These are phyloP conservation scores for Melastoma malabathricum DNA, from an alignment of 345 rosid genomes.

Conservation along the genomic window DNA sequence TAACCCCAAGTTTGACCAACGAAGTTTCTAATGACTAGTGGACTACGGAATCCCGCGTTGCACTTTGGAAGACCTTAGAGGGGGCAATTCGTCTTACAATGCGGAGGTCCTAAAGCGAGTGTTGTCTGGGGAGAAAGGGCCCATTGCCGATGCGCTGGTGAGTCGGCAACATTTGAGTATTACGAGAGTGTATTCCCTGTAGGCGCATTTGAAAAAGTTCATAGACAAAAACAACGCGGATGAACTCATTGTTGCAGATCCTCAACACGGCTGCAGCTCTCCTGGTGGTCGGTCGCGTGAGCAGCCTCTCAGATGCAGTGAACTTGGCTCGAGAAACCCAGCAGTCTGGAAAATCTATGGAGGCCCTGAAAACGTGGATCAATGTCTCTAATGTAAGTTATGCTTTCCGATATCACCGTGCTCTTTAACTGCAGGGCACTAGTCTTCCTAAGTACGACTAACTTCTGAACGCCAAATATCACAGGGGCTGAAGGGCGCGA, in stretches of 20 bases:
- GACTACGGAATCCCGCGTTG: constrained; percentile 88
- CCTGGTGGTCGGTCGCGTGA: constrained; percentile 40
- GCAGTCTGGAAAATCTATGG: constrained; percentile 56
- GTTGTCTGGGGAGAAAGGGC: constrained; percentile 64
- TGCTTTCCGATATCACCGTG: too few relatives aligned
- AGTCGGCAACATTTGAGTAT: too few relatives aligned
- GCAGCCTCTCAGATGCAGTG: constrained; percentile 60
- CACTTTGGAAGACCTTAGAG: constrained; percentile 55
- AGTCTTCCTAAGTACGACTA: too few relatives aligned
- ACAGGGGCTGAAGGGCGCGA: too few relatives aligned
- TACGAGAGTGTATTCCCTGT: too few relatives aligned
- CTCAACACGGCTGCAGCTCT: constrained; percentile 95
- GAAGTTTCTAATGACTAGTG: constrained; percentile 30
- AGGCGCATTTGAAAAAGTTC: too few relatives aligned
- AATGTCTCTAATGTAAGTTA: constrained; percentile 39
- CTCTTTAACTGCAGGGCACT: too few relatives aligned
- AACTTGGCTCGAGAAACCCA: constrained; percentile 64
- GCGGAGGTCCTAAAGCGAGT: constrained; percentile 52
- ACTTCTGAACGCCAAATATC: too few relatives aligned
- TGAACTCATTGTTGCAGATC: constrained; percentile 27
- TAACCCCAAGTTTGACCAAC: constrained; percentile 1
- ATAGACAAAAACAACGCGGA: too few relatives aligned
- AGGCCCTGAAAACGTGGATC: constrained; percentile 64
- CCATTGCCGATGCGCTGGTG: constrained; percentile 79
- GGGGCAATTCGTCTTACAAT: constrained; percentile 69